A percentile compares a stretch with the other conserved stretches of the same genome.
These are phyloP conservation scores for Starmerella floris DNA, from an alignment of 805 yeast genomes.

Conservation along the genomic window DNA sequence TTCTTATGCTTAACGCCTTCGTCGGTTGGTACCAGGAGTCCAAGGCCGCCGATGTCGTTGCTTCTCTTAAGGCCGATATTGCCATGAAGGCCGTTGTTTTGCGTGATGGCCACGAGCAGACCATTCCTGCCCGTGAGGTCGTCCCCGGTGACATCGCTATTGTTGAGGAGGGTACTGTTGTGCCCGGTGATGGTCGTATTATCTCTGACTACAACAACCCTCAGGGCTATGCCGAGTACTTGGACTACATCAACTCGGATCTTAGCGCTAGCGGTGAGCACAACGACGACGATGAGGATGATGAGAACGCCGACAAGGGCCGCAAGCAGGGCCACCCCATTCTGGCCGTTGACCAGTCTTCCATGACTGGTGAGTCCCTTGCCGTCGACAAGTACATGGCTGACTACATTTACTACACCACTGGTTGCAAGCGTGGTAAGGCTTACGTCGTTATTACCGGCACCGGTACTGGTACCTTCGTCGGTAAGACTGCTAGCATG, in stretches of 20 bases:
- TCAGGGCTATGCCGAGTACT: constrained; percentile 29
- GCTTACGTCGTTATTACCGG: constrained; percentile 86
- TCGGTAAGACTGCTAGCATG: constrained; percentile 95
- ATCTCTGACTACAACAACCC: constrained; percentile 30
- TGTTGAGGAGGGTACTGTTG: constrained; percentile 84
- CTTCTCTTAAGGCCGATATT: constrained; percentile 84
- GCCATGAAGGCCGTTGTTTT: constrained; percentile 80
- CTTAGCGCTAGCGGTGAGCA: constrained; percentile 22
- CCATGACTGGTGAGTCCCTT: constrained; percentile 93
- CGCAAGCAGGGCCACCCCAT: constrained; percentile 80
- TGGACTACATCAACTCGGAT: constrained; percentile 30
- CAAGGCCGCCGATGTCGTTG: constrained; percentile 97
- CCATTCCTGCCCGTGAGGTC: constrained; percentile 68
- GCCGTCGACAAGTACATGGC: constrained; percentile 91
- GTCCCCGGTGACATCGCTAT: constrained; percentile 92
- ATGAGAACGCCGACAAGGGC: constrained; percentile 33
- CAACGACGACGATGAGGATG: constrained; percentile 22
- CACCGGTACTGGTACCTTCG: constrained; percentile 89
- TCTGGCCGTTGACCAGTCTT: constrained; percentile 73
- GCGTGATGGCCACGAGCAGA: constrained; percentile 69
- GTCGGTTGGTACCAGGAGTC: constrained; percentile 96
- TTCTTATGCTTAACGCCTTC: constrained; percentile 71
- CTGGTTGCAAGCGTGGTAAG: constrained; percentile 94
- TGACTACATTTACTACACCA: constrained; percentile 82
- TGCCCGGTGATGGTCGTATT: constrained; percentile 86